Evolutionary conservation across 2,329 filamentous ascomycete genomes (phyloP), one percentile per base, ranked within the genome.

Genomic region (Cryphonectria naterciae): DNA sequence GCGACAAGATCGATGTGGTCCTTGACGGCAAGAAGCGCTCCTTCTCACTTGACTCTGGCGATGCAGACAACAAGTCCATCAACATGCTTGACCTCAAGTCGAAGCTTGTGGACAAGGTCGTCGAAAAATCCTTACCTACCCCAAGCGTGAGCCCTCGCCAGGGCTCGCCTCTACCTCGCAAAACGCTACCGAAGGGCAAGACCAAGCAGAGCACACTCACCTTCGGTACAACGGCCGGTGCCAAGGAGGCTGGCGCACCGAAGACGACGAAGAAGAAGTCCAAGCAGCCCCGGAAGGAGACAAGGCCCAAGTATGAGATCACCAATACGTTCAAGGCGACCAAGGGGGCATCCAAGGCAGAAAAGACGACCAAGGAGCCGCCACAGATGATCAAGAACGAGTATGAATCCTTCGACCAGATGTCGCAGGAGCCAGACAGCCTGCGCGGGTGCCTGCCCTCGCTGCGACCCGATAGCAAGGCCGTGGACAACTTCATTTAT

Each of bases 101-200:
- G n/a, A 81, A 81, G 74, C 79, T 80, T 37, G 79, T 83, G 41
- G 80, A 84, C 64, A 81, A 83, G 37, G 77, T 81, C 25, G 81
- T 85, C 74, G 66, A 52, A 37, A 83, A 83, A 73, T 83, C 84
- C 65, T 89, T 91, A 49, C 86, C 85, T 3, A 91, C 88, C 1
- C 88, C 88, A 8, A 83, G 80, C 65, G 83, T 88, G 28, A 91
- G 87, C 75, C 88, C 88, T 58, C 85, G 82, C 74, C 80, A 84
- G 35, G 80, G 80, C 32, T 80, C 80, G 64, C 77, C 81, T 28
- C 75, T 83, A 22, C 82, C 83, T 46, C 79, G 76, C 71, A 85
- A 83, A 78, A 79, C 77, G 68, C 76, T 73, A 19, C 71, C 74
- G 70, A 79, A 75, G 65, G 70, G 74, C 25, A 86, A 83, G 75